Base-by-base conservation (phyloP, 164 flowering plant genomes). In the Sedum album region DNA sequence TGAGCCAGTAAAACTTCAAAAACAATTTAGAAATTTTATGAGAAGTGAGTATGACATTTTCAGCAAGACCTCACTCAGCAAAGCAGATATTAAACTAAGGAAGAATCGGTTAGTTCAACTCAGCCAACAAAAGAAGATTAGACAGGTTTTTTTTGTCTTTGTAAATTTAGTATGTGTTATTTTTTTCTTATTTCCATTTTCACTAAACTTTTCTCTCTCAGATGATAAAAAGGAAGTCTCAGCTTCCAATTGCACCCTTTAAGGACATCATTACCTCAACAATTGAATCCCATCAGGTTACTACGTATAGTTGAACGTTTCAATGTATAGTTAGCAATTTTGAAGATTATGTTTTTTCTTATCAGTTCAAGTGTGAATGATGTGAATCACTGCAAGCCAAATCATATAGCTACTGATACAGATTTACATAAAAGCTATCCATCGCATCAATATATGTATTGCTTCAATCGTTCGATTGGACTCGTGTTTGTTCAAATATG, bases 161-260 rank as follows among this genome's bases (percentile, higher is more conserved):
- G 38, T 6, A 64, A 5, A 2, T 20, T 49, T 13, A 10, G 6
- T 33, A 11, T 36, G 10, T 23, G 0, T 36, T 21, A 17, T 49
- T 41, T 18, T 15, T 60, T 60, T 30, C 21, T n/a, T 66, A 46
- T 15, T 31, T n/a, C 35, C 10, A n/a, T 36, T 21, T 36, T n/a
- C 69, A 71, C n/a, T 65, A 20, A 31, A 26, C 66, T 74, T 68
- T 57, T 15, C 69, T 7, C 38, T 0, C 80, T 79, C 89, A 95
- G 99, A 80, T 92, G 44, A 26, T 75, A 38, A 83, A 81, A 74
- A 74, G 67, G 62, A 84, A 88, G 76, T 81, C 84, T 66, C 90
- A 82, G 76, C 96, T 95, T 75, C 97, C 97, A 49, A 90, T 92
- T 73, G 78, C 93, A 55, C 82, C 94, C 23, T 95, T 82, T 74